Evolutionary conservation across 176 grass and related monocot genomes (phyloP).

Genomic region (Triticum urartu): DNA sequence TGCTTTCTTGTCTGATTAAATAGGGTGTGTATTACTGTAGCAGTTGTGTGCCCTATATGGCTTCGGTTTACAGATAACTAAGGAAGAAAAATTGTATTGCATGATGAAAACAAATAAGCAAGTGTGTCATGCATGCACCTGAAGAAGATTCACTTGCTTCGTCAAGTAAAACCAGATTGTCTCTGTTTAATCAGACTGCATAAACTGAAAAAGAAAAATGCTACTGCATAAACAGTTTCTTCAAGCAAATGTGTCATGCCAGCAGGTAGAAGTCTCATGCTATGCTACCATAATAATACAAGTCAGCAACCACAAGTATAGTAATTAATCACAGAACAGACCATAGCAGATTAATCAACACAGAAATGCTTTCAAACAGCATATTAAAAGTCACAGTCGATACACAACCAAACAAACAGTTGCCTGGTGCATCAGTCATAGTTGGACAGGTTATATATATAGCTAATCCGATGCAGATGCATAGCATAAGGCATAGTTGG

Average conservation of each 20-base stretch:
- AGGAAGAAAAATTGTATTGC: neutral
- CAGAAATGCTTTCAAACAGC: neutral
- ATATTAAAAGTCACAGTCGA: no score
- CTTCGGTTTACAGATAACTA: no score
- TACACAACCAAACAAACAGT: no score
- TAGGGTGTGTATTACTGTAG: no score
- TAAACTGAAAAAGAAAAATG: neutral
- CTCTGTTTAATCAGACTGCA: neutral
- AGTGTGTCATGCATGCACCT: neutral
- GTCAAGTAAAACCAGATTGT: neutral
- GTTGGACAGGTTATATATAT: neutral
- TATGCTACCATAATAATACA: neutral
- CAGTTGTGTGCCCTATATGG: no score
- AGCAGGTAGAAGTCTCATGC: no score
- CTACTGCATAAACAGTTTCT: no score
- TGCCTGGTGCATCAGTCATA: no score
- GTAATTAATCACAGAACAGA: neutral
- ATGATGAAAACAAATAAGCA: neutral
- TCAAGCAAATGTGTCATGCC: no score
- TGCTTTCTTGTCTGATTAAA: no score
- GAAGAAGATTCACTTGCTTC: neutral
- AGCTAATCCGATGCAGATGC: no score
- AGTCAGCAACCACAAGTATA: neutral
- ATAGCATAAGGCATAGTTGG: no score
- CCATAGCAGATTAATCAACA: neutral